Evolutionary conservation across 768 basidiomycete genomes (phyloP).

Genomic region (Leucosporidium creatinivorum): DNA sequence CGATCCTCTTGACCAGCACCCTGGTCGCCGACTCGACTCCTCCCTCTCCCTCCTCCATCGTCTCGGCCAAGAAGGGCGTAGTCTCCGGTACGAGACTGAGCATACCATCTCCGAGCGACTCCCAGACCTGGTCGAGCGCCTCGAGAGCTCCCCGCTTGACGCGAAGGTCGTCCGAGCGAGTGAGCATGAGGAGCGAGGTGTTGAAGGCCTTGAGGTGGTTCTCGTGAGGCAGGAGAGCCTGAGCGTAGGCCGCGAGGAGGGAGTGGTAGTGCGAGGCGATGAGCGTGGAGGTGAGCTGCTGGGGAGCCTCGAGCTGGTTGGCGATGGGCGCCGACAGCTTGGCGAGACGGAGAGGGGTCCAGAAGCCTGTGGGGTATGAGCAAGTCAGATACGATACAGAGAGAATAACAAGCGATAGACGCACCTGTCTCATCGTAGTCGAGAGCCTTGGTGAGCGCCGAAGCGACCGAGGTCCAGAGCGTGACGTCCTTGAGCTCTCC

Average conservation of each 20-base stretch:
- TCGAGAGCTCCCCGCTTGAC: slow-evolving; percentile 64
- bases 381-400: no score
- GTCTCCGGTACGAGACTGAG: slow-evolving; percentile 31
- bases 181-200: slow-evolving; percentile 75
- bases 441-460: slow-evolving; percentile 62
- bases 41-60: slow-evolving; percentile 33
- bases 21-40: slow-evolving; percentile 33
- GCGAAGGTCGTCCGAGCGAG: slow-evolving; percentile 68
- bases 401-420: slow-evolving; percentile 39
- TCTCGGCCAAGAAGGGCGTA: slow-evolving; percentile 35
- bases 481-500: slow-evolving; percentile 42
- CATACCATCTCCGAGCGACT: slow-evolving; percentile 30
- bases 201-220: slow-evolving; percentile 71
- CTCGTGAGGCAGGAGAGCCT: slow-evolving; percentile 48
- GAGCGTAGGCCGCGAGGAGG: slow-evolving; percentile 41
- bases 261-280: slow-evolving; percentile 9
- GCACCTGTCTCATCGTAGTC: slow-evolving; percentile 71
- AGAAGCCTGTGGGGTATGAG: slow-evolving; percentile 56
- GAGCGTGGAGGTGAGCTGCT: slow-evolving; percentile 17
- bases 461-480: slow-evolving; percentile 61
- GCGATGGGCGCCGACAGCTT: slow-evolving; percentile 56
- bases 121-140: slow-evolving; percentile 68
- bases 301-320: slow-evolving; percentile 54
- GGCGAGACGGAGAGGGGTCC: slow-evolving; percentile 74
- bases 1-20: slow-evolving; percentile 25